Evolutionary conservation across 1,139 yeast species (phyloP), one percentile per base, ranked within the genome.

Genomic region (Protomyces gravidus): DNA sequence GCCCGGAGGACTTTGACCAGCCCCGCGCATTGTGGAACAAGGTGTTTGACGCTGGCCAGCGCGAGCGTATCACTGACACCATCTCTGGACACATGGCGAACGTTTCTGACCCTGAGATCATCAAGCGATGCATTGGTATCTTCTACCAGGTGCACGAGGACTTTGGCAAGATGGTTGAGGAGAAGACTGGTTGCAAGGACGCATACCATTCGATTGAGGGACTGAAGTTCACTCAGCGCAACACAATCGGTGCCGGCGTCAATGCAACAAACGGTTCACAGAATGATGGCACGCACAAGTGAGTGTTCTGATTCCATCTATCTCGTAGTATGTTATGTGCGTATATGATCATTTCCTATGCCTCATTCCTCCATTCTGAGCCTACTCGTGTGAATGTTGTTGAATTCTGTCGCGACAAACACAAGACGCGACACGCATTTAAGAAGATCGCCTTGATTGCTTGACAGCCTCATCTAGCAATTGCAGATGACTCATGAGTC

Each of bases 51-150:
- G 84, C 76, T 27, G 86, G 87, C 67, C 95, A 87, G 75, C 96
- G 88, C 75, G 82, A 80, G 69, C 82, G 87, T 69, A 78, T 90
- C 72, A 88, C 92, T 55, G 87, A 86, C 74, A 90, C 92, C 73
- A 78, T 90, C 66, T 84, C 95, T 48, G 85, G 76, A 39, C 96
- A 89, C 72, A 85, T 81, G 50, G 69, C 78, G 49, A 80, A 73
- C 67, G 96, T 96, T 40, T 80, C 81, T 66, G 84, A 86, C 60
- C 60, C 60, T 3, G 80, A 78, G 60, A 82, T 89, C 66, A 96
- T 87, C 77, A 89, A 88, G 71, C 78, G 85, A 65, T 95, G 88
- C 42, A 79, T 85, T 69, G 88, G 79, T 64, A 81, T 85, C 81
- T 90, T 90, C 72, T 71, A 79, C 63, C 84, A 84, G 75, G 95